These are phyloP conservation scores for Collybiopsis confluens DNA, from an alignment of 768 basidiomycete species.

Conservation along the genomic window DNA sequence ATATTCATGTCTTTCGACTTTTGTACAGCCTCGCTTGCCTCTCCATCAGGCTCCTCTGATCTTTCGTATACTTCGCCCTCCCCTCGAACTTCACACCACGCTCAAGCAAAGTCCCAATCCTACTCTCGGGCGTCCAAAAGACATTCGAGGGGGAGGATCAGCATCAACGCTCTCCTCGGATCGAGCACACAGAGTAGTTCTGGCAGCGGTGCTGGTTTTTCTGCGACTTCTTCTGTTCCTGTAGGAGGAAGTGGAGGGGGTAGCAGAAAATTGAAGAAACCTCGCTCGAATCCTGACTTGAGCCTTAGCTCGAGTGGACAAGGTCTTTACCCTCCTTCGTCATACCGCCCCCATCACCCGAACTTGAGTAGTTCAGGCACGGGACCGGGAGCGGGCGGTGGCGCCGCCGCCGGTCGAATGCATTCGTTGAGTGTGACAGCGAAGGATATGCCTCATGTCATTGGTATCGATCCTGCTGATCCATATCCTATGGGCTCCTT, in stretches of 20 bases:
- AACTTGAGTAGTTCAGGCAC: background rate
- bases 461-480: background rate
- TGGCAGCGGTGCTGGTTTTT: background rate
- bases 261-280: conserved; percentile 62
- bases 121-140: conserved; percentile 4
- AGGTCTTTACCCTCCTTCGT: conserved; percentile 7
- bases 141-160: conserved; percentile 6
- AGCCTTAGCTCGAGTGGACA: conserved; percentile 10
- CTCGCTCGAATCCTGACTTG: conserved; percentile 67
- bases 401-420: conserved; percentile 39
- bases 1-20: background rate
- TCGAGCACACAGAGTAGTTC: background rate
- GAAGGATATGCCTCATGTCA: conserved; percentile 51
- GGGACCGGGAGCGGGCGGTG: too few species aligned
- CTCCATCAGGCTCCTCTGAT: background rate
- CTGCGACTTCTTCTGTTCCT: background rate
- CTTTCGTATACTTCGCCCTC: background rate
- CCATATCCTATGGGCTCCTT: background rate
- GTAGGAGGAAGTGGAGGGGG: conserved; percentile 5
- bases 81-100: conserved; percentile 1
- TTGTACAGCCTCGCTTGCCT: background rate
- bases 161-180: conserved; percentile 5
- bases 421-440: conserved; percentile 81
- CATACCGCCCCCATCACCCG: background rate
- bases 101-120: background rate